Percentiles rank a stretch among this genome's conserved stretches.
These are phyloP conservation scores for Xylaria sp. DNA, from an alignment of 2,329 filamentous ascomycete species.

Conservation along the genomic window DNA sequence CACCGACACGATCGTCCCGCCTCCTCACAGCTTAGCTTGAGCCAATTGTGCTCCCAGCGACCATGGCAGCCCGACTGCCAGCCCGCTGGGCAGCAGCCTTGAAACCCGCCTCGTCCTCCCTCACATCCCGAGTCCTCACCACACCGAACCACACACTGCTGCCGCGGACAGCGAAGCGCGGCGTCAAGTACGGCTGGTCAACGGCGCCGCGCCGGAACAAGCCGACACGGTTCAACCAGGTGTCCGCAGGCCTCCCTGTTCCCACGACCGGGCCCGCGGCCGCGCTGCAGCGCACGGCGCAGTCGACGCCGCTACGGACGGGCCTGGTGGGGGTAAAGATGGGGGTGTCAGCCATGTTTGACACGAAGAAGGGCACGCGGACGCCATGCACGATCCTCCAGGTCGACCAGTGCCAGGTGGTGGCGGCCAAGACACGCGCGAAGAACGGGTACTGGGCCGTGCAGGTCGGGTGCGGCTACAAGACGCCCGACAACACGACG, in stretches of 20 bases:
- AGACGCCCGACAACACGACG: constrained; percentile 79
- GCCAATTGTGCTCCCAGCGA: constrained; percentile 43
- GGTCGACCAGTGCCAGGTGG: constrained; percentile 89
- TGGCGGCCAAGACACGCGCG: constrained; percentile 83
- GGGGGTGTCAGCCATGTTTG: constrained; percentile 94
- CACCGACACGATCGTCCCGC: not conserved
- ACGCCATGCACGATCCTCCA: constrained; percentile 92
- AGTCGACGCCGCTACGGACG: constrained; percentile 73
- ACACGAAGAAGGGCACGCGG: constrained; percentile 74
- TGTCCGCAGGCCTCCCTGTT: constrained; percentile 63
- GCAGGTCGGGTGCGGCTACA: constrained; percentile 83
- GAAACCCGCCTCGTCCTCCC: constrained; percentile 44
- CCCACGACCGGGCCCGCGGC: constrained; percentile 69
- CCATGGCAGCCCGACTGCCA: constrained; percentile 60
- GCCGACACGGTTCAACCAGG: constrained; percentile 70
- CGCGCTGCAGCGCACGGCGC: constrained; percentile 67
- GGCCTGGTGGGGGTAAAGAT: constrained; percentile 90
- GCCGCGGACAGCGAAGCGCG: constrained; percentile 58
- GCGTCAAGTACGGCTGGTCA: constrained; percentile 70
- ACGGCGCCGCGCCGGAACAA: constrained; percentile 63
- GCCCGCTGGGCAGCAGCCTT: constrained; percentile 57
- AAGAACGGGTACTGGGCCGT: constrained; percentile 94
- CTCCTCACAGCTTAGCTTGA: constrained; percentile 5
- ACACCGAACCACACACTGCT: constrained; percentile 54
- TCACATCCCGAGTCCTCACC: constrained; percentile 47